Evolutionary conservation across 1,284 basidiomycete species (phyloP), one percentile per base, ranked within the genome.

Genomic region (Athelia sp.): DNA sequence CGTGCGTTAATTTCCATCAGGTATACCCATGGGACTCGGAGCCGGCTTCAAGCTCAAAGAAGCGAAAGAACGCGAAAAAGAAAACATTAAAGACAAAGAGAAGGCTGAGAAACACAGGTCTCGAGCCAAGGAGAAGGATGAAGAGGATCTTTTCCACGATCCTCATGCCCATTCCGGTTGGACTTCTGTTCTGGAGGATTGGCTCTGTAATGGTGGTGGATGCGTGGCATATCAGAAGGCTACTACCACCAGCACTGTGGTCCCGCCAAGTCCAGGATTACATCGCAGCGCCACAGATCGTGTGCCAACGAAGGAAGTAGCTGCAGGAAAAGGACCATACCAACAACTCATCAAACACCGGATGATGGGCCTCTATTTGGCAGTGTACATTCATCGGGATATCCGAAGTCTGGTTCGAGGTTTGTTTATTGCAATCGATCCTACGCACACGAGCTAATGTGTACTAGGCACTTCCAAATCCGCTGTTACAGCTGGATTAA

Each of bases 311-410:
- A 76, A 69, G 52, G 72, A 75, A 24, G 6, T 13, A 4, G 26
- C 13, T 29, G 62, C 61, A 11, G 67, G 71, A 43, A 74, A 74
- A 59, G 85, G 84, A 0, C 90, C 90, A 3, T 95, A 95, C 59
- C 76, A 87, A 58, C 72, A 93, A 13, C 71, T 93, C 18, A 76
- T 81, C 47, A 95, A 95, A 64, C 90, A 94, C 56, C 76, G 92
- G 13, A 76, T 95, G 71, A 90, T 94, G 87, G 92, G 92, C 1
- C 79, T 93, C 43, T 93, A 93, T 63, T 69, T 89, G 24, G 78
- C 86, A 2, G 64, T 90, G 2, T 90, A 84, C 56, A 73, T 89
- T 32, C 82, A 90, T 60, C 76, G 77, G 19, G 87, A 89, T 56
- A 62, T 85, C 22, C 71, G 72, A 35, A 72, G 74, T 45, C 69